Evolutionary conservation across 163 green algal species (phyloP), one percentile per base, ranked within the genome.

Genomic region (Coccomyxa subellipsoidea): DNA sequence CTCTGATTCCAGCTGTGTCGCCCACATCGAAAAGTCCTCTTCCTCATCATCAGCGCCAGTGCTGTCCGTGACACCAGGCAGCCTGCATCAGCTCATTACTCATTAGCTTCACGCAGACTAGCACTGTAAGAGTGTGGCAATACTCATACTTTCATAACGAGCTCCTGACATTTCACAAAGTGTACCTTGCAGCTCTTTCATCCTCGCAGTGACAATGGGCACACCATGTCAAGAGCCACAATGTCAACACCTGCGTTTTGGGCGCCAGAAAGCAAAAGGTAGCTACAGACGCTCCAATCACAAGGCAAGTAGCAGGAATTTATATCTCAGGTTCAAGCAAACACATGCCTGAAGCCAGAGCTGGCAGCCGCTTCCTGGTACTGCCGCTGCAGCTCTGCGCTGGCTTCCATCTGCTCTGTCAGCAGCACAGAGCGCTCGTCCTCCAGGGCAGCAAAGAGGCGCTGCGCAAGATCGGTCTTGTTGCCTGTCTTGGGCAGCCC

Each of bases 401-500:
- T 73, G 66, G 66, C 66, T 23, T 73, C 66, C 66, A 73, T 73
- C 66, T 73, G 66, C 27, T 73, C 66, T 7, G 27, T 8, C n/a
- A 73, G 66, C 29, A 73, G 66, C 18, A 73, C n/a, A 4, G 27
- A 32, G 29, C n/a, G 66, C 66, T 21, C 66, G 10, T 73, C 66
- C 32, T 38, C 34, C 38, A 80, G 7, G 21, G 76, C 76, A 12
- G 4, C 18, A 34, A 35, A 69, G 1, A 80, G 38, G 38, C 76
- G 76, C 76, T 70, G 38, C 8, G 38, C 76, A 38, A 80, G 76
- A 10, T 36, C 76, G 27, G 32, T 38, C 76, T 80, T 80, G 38
- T 69, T 80, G 8, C 76, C 76, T 23, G 76, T 39, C 37, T 80
- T 80, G 32, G 38, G 76, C 76, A 80, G 76, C 8, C 76, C 76